phyloP scores from a whole-genome alignment of 306 rosid genomes.

The Quillaja saponaria region DNA sequence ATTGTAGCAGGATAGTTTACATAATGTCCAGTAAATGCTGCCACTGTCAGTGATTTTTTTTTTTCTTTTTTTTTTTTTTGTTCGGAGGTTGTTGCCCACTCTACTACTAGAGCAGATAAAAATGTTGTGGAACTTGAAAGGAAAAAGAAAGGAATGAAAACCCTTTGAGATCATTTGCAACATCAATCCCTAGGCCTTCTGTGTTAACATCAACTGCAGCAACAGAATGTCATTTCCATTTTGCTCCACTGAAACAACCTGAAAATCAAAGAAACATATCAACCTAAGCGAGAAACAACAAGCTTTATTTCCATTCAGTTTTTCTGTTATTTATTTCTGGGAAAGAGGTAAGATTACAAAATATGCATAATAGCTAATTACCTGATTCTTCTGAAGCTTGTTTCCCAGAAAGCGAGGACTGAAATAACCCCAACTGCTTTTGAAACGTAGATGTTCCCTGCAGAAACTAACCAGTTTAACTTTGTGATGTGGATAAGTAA shows the following conservation, averaged over 20 bases:
- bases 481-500: not conserved
- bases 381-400: constrained; percentile 63
- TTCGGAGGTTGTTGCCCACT: constrained; percentile 52
- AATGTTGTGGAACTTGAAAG: constrained; percentile 12
- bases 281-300: constrained; percentile 17
- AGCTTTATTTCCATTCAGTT: constrained; percentile 6
- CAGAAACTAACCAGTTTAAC: constrained; percentile 15
- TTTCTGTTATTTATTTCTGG: not conserved
- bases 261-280: constrained; percentile 22
- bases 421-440: constrained; percentile 53
- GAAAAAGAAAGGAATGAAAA: constrained; percentile 18
- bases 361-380: constrained; percentile 23
- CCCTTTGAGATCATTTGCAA: constrained; percentile 37
- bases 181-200: constrained; percentile 38
- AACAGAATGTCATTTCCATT: constrained; percentile 45
- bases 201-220: constrained; percentile 34
- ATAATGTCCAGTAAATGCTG: constrained; percentile 24
- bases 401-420: constrained; percentile 45
- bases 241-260: constrained; percentile 49
- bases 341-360: constrained; percentile 1
- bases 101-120: constrained; percentile 49
- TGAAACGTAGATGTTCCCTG: constrained; percentile 56
- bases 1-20: constrained; percentile 16
- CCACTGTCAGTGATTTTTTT: too few species aligned
- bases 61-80: too few species aligned